These are phyloP conservation scores for Ogataea methanolica DNA, from an alignment of 805 yeast species.

Conservation along the genomic window DNA sequence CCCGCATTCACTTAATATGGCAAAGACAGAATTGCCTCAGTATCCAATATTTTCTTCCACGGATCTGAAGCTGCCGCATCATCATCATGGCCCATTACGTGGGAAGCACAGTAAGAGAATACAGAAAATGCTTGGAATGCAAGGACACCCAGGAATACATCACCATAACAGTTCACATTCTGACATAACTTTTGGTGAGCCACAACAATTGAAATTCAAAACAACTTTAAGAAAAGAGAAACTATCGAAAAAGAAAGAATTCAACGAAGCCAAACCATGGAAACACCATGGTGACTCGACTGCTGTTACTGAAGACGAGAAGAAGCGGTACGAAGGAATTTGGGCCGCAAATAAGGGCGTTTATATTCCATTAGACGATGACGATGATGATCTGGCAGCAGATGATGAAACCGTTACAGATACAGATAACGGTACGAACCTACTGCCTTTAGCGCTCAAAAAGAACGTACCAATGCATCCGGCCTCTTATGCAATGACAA, in stretches of 20 bases:
- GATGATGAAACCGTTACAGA: not conserved
- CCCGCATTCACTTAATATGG: not conserved
- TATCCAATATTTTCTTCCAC: slow-evolving; percentile 15
- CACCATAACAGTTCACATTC: slow-evolving; percentile 2
- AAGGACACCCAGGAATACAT: slow-evolving; percentile 7
- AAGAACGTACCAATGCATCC: not conserved
- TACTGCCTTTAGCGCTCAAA: not conserved
- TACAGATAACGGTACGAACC: not conserved
- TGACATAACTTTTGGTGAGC: slow-evolving; percentile 2
- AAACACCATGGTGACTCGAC: slow-evolving; percentile 66
- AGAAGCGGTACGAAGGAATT: slow-evolving; percentile 86
- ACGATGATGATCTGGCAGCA: slow-evolving; percentile 3
- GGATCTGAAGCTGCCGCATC: slow-evolving; percentile 15
- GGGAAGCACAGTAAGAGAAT: slow-evolving; percentile 19
- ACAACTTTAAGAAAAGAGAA: slow-evolving; percentile 46
- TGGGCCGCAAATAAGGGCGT: slow-evolving; percentile 86
- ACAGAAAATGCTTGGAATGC: slow-evolving; percentile 20
- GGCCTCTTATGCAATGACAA: slow-evolving; percentile 2
- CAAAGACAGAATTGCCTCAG: slow-evolving; percentile 12
- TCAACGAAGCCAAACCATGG: slow-evolving; percentile 93
- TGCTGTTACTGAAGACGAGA: slow-evolving; percentile 53
- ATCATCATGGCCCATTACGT: slow-evolving; percentile 21
- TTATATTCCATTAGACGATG: slow-evolving; percentile 33
- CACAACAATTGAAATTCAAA: slow-evolving; percentile 37
- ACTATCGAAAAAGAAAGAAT: slow-evolving; percentile 34